Conservation (phyloP, 1,284 basidiomycete species). For the Marasmius fiardii region DNA sequence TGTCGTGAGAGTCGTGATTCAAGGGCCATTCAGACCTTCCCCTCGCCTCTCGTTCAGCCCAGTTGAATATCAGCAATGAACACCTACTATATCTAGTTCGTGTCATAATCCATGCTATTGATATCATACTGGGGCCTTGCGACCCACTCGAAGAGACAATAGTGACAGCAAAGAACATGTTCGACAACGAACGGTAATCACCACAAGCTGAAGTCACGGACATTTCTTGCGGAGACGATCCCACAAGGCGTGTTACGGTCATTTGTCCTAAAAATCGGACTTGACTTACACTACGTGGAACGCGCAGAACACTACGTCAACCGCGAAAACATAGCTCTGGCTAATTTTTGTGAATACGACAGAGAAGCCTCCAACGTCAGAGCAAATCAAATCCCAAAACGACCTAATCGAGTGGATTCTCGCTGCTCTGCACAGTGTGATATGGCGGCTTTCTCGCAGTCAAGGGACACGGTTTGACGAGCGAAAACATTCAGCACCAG, state of each 20-base stretch:
- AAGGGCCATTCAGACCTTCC: too few species aligned
- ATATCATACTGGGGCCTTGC: background rate
- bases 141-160: background rate
- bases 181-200: background rate
- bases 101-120: background rate
- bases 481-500: conserved; percentile 15
- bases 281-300: background rate
- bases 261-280: background rate
- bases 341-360: conserved; percentile 6
- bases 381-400: conserved; percentile 1
- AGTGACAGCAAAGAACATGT: background rate
- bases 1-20: too few species aligned
- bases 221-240: conserved; percentile 3
- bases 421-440: conserved; percentile 1
- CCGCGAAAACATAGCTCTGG: conserved; percentile 12
- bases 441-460: conserved; percentile 16
- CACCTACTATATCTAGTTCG: background rate
- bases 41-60: too few species aligned
- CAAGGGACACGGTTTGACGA: conserved; percentile 15
- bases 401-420: background rate
- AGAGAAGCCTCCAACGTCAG: background rate
- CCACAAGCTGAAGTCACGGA: background rate
- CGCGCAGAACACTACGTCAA: conserved; percentile 10
- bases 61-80: too few species aligned
- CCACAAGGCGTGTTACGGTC: background rate